These are phyloP conservation scores for Apostasia ramifera DNA, from an alignment of 106 monocot species.

Conservation along the genomic window DNA sequence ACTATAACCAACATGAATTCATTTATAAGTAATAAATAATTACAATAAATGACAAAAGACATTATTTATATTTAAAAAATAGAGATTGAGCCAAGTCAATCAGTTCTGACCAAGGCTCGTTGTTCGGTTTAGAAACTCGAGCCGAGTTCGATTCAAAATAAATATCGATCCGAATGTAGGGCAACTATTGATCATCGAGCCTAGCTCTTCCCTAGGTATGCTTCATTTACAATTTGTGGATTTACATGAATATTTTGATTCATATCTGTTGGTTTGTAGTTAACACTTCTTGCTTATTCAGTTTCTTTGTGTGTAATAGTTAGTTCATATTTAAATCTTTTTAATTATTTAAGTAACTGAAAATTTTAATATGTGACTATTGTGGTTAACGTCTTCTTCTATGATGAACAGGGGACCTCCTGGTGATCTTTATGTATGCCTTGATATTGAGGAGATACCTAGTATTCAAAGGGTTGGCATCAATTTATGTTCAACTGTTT, in stretches of 20 bases:
- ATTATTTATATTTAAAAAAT: too few relatives aligned
- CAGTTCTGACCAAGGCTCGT: too few relatives aligned
- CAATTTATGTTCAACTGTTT: slow-evolving; percentile 67
- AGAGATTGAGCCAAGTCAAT: too few relatives aligned
- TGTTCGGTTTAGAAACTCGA: too few relatives aligned
- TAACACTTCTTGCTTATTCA: not conserved
- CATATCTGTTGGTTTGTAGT: not conserved
- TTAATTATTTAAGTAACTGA: not conserved
- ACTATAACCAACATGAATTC: too few relatives aligned
- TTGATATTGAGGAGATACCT: slow-evolving; percentile 80
- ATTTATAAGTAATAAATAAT: too few relatives aligned
- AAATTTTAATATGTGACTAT: not conserved
- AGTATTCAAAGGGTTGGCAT: slow-evolving; percentile 92
- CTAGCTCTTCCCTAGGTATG: too few relatives aligned
- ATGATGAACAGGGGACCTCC: slow-evolving; percentile 64
- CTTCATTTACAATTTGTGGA: not conserved
- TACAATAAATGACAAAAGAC: too few relatives aligned
- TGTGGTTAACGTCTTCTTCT: not conserved
- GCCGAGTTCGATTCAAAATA: too few relatives aligned
- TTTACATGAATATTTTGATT: not conserved
- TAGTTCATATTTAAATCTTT: not conserved
- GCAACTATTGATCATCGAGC: too few relatives aligned
- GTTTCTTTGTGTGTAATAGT: not conserved
- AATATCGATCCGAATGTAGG: too few relatives aligned
- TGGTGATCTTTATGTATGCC: slow-evolving; percentile 95